These are phyloP conservation scores for Agaricales sp. DNA, from an alignment of 1,284 basidiomycete species.

Conservation along the genomic window DNA sequence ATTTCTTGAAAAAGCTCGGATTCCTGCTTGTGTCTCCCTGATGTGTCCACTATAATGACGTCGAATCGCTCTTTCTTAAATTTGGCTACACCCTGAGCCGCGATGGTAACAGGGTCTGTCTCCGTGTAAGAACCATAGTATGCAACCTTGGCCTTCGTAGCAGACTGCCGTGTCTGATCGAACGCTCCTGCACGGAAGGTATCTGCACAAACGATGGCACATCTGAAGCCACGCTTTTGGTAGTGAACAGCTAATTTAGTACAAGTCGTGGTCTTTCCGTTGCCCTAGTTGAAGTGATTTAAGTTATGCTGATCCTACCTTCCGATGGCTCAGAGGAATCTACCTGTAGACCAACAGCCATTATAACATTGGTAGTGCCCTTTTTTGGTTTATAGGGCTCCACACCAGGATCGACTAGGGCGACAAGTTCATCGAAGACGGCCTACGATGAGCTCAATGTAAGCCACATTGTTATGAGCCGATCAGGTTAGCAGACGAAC, in stretches of 20 bases:
- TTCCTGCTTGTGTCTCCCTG: conserved; percentile 96
- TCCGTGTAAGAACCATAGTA: conserved; percentile 99
- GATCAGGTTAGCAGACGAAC: conserved; percentile 27
- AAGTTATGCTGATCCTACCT: conserved; percentile 7
- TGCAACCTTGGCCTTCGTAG: conserved; percentile 97
- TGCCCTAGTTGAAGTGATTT: conserved; percentile 50
- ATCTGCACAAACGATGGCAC: conserved; percentile 98
- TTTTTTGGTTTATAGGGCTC: conserved; percentile 97
- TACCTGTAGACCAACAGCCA: conserved; percentile 94
- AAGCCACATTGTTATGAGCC: conserved; percentile 5
- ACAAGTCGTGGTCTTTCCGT: conserved; percentile 98
- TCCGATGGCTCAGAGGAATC: conserved; percentile 14
- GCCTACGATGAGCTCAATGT: conserved; percentile 42
- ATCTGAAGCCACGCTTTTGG: conserved; percentile 94
- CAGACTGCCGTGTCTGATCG: conserved; percentile 92
- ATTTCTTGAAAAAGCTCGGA: conserved; percentile 97
- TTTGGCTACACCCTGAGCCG: conserved; percentile 88
- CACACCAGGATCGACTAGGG: conserved; percentile 89
- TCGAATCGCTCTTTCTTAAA: conserved; percentile 99
- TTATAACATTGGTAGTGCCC: conserved; percentile 90
- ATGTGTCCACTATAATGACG: conserved; percentile 98
- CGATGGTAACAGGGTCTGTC: conserved; percentile 94
- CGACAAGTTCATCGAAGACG: conserved; percentile 94
- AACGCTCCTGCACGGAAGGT: conserved; percentile 99
- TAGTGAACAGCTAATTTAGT: conserved; percentile 97